Conservation (phyloP, 176 grass and related monocot genomes). For the Raddia guianensis region DNA sequence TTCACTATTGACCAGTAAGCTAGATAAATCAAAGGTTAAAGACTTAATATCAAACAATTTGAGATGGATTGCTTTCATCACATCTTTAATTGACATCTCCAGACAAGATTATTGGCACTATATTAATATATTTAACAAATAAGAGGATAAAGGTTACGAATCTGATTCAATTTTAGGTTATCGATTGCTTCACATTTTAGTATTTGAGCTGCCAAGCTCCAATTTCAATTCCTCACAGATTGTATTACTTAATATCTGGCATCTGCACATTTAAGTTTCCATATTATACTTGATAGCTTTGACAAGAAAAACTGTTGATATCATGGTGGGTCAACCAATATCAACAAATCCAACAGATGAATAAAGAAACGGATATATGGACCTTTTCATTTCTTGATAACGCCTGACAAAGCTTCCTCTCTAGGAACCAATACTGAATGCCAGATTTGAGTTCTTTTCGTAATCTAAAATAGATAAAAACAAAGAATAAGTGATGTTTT, state of each 20-base stretch:
- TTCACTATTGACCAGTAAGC: constrained; percentile 57
- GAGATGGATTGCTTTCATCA: constrained; percentile 76
- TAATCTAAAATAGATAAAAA: constrained; percentile 53
- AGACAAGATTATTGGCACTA: constrained; percentile 23
- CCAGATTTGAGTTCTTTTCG: constrained; percentile 73
- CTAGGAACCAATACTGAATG: constrained; percentile 83
- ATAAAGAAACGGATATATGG: constrained; percentile 2
- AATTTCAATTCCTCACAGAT: constrained; percentile 1
- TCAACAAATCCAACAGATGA: constrained; percentile 14
- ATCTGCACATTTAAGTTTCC: constrained; percentile 18
- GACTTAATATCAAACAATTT: constrained; percentile 98
- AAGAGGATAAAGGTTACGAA: not conserved
- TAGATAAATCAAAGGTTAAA: constrained; percentile 85
- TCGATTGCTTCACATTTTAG: not conserved
- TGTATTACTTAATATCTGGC: constrained; percentile 4
- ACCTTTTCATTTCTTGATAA: constrained; percentile 74
- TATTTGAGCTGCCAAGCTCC: not conserved
- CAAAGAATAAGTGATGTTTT: constrained; percentile 18
- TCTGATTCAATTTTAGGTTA: not conserved
- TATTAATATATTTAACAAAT: constrained; percentile 23
- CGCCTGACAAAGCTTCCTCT: constrained; percentile 79
- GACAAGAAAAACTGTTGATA: not conserved
- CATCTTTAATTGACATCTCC: constrained; percentile 81
- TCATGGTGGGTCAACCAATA: not conserved
- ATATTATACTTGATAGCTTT: not conserved